Evolutionary conservation across 306 rosid genomes (phyloP).

Genomic region (Begonia peltatifolia): DNA sequence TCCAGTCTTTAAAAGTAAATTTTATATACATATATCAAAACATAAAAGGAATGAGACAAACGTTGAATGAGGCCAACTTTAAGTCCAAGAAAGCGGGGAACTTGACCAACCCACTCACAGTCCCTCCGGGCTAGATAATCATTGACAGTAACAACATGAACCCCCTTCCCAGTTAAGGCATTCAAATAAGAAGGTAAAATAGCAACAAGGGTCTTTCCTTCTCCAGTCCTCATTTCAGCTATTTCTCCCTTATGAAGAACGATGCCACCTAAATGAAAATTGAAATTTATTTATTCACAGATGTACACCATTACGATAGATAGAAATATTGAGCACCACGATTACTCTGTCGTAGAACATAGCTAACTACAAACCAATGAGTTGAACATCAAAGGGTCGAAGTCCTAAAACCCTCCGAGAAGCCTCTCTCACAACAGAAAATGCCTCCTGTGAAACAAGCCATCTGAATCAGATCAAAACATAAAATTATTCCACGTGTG

Average conservation of each 20-base stretch:
- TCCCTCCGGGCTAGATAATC: conserved; percentile 93
- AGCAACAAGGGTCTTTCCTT: conserved; percentile 94
- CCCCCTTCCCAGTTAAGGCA: conserved; percentile 85
- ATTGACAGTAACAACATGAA: conserved; percentile 90
- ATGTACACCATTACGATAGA: not conserved
- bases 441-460: conserved; percentile 57
- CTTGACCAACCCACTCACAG: conserved; percentile 99
- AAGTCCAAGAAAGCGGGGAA: conserved; percentile 96
- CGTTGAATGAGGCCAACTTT: conserved; percentile 99
- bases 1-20: not conserved
- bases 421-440: conserved; percentile 92
- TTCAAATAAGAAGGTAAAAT: conserved; percentile 92
- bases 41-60: conserved; percentile 41
- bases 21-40: not conserved
- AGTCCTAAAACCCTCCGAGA: conserved; percentile 84
- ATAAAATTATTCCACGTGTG: not conserved
- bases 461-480: not conserved
- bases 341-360: not conserved
- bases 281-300: no score
- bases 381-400: conserved; percentile 93
- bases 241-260: conserved; percentile 98
- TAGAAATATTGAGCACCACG: not conserved
- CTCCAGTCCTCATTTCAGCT: conserved; percentile 99
- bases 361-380: conserved; percentile 34
- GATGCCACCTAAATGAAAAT: conserved; percentile 57